Percentiles rank a stretch among this genome's conserved stretches.
phyloP scores from a whole-genome alignment of 257 asterid genomes.

The Solanum pinnatisectum region DNA sequence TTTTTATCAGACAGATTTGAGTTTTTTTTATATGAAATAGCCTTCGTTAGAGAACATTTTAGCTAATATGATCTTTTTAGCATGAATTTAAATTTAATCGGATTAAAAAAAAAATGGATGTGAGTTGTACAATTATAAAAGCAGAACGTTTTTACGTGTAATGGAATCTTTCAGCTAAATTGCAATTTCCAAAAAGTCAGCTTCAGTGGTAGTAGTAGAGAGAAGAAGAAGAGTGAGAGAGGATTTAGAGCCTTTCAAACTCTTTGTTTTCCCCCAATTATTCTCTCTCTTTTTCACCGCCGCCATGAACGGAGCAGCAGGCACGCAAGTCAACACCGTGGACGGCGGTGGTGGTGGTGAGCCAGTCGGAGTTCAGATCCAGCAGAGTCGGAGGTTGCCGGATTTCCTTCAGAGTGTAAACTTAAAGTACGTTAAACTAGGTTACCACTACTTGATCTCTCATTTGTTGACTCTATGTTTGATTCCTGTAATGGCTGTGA shows the following conservation, averaged over 20 bases:
- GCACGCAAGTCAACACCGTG: neutral
- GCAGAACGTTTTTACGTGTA: neutral
- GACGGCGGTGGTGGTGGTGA: neutral
- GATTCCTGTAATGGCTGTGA: slow-evolving; percentile 46
- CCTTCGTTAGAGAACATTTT: too few species aligned
- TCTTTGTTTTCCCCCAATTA: neutral
- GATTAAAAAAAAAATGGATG: neutral
- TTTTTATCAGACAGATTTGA: too few species aligned
- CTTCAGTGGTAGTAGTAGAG: neutral
- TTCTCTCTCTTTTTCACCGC: neutral
- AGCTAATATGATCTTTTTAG: too few species aligned
- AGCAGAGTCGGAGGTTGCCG: slow-evolving; percentile 48
- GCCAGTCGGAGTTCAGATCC: slow-evolving; percentile 54
- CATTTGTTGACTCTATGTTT: slow-evolving; percentile 54
- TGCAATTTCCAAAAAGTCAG: neutral
- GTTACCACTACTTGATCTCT: slow-evolving; percentile 79
- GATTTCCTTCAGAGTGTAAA: slow-evolving; percentile 79
- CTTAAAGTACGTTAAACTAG: slow-evolving; percentile 73
- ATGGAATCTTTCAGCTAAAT: neutral
- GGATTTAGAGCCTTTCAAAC: neutral
- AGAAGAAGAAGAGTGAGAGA: neutral
- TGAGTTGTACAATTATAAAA: neutral
- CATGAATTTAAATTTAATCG: too few species aligned
- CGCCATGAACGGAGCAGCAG: slow-evolving; percentile 45
- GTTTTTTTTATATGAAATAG: too few species aligned